Evolutionary conservation across 352 stramenopile genomes (phyloP).

Genomic region (Blastocystis sp.): DNA sequence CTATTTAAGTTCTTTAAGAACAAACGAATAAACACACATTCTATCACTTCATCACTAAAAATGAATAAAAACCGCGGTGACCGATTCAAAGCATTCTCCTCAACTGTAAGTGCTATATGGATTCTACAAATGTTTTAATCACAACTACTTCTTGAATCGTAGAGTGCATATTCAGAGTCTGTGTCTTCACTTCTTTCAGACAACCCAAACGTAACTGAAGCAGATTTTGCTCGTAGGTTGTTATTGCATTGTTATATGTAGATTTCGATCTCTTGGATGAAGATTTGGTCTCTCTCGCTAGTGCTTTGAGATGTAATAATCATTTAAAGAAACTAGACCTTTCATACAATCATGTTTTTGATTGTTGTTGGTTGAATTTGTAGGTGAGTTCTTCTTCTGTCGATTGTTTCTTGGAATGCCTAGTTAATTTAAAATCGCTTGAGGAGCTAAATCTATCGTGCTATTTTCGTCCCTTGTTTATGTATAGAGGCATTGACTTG

Average conservation of each 20-base stretch:
- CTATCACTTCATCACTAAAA: no score
- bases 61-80: no score
- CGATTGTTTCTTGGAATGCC: background rate
- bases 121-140: no score
- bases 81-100: no score
- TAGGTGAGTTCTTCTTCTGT: background rate
- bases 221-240: no score
- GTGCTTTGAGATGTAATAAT: background rate
- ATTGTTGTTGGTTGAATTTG: background rate
- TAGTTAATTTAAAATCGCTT: background rate
- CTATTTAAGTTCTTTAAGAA: background rate
- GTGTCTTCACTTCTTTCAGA: no score
- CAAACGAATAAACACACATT: background rate
- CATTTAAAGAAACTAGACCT: background rate
- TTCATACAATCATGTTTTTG: background rate
- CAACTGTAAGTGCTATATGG: no score
- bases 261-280: background rate
- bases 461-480: background rate
- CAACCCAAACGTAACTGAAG: no score
- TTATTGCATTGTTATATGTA: background rate
- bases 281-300: background rate
- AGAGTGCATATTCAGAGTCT: no score
- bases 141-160: no score
- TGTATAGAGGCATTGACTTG: background rate
- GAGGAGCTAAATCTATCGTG: background rate